Percentiles rank a stretch among this genome's conserved stretches.
Evolutionary conservation across 2,329 filamentous ascomycete genomes (phyloP).

Genomic region (Pestalotiopsis sp.): DNA sequence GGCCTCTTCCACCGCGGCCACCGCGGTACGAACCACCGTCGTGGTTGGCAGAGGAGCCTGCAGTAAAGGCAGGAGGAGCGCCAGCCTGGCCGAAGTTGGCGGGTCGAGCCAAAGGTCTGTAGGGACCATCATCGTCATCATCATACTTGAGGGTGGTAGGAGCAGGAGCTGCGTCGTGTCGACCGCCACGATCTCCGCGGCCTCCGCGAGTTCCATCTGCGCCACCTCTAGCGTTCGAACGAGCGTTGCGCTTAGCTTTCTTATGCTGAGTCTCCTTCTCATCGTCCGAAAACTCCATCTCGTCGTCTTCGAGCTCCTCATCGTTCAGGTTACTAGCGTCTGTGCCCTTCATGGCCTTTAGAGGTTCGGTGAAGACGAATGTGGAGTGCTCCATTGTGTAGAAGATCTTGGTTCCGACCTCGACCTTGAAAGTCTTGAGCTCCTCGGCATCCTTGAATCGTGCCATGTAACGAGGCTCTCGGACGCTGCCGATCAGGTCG

Average conservation of each 20-base stretch:
- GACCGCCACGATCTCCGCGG: slow-evolving; percentile 35
- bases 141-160: slow-evolving; percentile 63
- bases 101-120: slow-evolving; percentile 72
- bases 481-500: slow-evolving; percentile 84
- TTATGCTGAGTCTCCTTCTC: slow-evolving; percentile 89
- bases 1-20: slow-evolving; percentile 49
- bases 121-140: slow-evolving; percentile 63
- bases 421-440: slow-evolving; percentile 67
- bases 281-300: slow-evolving; percentile 95
- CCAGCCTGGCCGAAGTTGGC: slow-evolving; percentile 58
- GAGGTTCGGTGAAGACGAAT: slow-evolving; percentile 83
- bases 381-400: slow-evolving; percentile 79
- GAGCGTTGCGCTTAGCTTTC: slow-evolving; percentile 63
- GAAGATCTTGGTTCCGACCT: slow-evolving; percentile 71
- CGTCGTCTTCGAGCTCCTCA: slow-evolving; percentile 83
- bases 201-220: slow-evolving; percentile 32
- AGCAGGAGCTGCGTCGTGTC: slow-evolving; percentile 37
- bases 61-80: slow-evolving; percentile 43
- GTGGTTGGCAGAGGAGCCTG: slow-evolving; percentile 23
- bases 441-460: slow-evolving; percentile 72
- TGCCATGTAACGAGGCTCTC: slow-evolving; percentile 84
- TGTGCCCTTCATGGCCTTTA: slow-evolving; percentile 81
- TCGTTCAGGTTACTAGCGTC: slow-evolving; percentile 96
- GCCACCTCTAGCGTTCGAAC: slow-evolving; percentile 38
- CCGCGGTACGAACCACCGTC: slow-evolving; percentile 37